Conservation (phyloP, 768 basidiomycete genomes). For the Gloeophyllum trabeum region DNA sequence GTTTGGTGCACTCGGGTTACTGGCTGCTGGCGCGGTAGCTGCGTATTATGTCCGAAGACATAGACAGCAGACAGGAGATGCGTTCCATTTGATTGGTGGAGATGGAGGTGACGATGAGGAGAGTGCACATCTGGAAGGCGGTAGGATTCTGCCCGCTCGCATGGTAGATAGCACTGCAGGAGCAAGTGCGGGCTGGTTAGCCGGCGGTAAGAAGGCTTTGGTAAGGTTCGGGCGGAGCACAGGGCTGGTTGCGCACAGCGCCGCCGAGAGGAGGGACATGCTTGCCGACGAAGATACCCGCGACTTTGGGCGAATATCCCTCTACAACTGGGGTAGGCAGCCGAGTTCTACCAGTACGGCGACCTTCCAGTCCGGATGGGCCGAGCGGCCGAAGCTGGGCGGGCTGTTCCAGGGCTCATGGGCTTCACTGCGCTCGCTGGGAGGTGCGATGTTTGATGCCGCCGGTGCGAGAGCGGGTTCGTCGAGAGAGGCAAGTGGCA, state of each 20-base stretch:
- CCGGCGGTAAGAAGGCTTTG: neutral
- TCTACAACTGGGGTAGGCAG: neutral
- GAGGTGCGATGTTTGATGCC: slow-evolving; percentile 16
- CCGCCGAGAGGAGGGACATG: slow-evolving; percentile 48
- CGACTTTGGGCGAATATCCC: slow-evolving; percentile 22
- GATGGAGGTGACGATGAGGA: slow-evolving; percentile 24
- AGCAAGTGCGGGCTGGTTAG: no score
- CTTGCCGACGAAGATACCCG: slow-evolving; percentile 66
- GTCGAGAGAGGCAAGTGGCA: slow-evolving; percentile 22
- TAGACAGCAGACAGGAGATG: slow-evolving; percentile 15
- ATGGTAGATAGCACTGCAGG: neutral
- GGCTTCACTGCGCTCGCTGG: slow-evolving; percentile 16
- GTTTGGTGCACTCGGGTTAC: slow-evolving; percentile 47
- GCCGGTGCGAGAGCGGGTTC: slow-evolving; percentile 11
- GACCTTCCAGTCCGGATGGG: neutral
- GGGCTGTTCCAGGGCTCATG: slow-evolving; percentile 15
- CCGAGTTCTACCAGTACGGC: neutral
- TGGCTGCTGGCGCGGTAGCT: slow-evolving; percentile 27
- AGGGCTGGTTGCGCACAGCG: slow-evolving; percentile 1
- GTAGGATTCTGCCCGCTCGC: slow-evolving; percentile 5
- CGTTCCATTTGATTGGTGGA: slow-evolving; percentile 18
- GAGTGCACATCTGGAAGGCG: slow-evolving; percentile 13
- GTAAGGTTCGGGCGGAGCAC: neutral
- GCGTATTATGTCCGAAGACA: slow-evolving; percentile 35
- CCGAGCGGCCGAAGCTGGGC: slow-evolving; percentile 12